These are phyloP conservation scores for Aspergillus neotritici DNA, from an alignment of 2,329 filamentous ascomycete genomes.

Conservation along the genomic window DNA sequence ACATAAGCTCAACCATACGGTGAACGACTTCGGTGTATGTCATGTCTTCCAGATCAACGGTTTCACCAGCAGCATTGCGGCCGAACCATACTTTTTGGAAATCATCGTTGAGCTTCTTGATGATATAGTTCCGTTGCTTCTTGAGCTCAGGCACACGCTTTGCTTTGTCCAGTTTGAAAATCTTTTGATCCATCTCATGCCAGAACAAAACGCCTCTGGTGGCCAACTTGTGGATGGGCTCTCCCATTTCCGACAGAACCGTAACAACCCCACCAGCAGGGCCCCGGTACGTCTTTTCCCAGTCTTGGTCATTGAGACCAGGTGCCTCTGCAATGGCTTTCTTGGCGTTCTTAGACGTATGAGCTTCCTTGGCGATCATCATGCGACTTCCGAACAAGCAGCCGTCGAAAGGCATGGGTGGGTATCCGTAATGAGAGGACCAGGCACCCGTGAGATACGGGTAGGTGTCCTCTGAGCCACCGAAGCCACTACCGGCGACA, in stretches of 20 bases:
- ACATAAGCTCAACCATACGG: conserved; percentile 84
- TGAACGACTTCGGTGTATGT: conserved; percentile 84
- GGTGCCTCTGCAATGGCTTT: conserved; percentile 82
- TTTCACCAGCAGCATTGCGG: conserved; percentile 70
- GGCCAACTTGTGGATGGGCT: conserved; percentile 97
- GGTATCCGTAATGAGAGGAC: conserved; percentile 81
- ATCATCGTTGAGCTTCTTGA: conserved; percentile 91
- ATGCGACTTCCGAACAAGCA: conserved; percentile 85
- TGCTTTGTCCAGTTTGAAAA: conserved; percentile 92
- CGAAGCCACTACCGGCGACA: conserved; percentile 84
- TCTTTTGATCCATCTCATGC: conserved; percentile 98
- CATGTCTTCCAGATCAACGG: conserved; percentile 91
- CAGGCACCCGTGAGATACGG: conserved; percentile 84
- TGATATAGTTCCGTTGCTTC: conserved; percentile 85
- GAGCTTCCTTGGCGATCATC: conserved; percentile 89
- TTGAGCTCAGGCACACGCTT: conserved; percentile 83
- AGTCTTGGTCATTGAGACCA: conserved; percentile 73
- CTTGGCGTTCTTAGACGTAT: conserved; percentile 82
- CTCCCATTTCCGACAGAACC: conserved; percentile 97
- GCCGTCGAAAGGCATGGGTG: conserved; percentile 89
- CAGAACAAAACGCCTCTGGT: conserved; percentile 95
- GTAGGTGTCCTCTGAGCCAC: conserved; percentile 82
- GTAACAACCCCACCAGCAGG: conserved; percentile 91
- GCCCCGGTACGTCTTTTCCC: conserved; percentile 92
- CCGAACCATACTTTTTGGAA: conserved; percentile 98